phyloP scores from a whole-genome alignment of 169 alveolate species.

The Plasmodium vinckei region DNA sequence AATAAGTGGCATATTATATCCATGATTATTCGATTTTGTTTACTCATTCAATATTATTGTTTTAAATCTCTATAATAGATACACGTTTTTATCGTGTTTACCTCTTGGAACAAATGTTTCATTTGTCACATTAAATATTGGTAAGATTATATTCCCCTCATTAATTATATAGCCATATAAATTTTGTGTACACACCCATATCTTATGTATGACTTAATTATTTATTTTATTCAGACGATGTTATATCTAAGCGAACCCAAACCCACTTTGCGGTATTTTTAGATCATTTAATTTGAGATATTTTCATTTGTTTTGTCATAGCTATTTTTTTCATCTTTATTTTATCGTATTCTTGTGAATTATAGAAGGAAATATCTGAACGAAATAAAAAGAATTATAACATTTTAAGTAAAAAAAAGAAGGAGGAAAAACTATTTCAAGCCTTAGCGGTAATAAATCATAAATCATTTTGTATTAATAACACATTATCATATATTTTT shows the following conservation, averaged over 20 bases:
- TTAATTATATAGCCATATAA: too few relatives aligned
- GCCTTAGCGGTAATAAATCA: slow-evolving; percentile 51
- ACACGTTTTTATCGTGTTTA: slow-evolving; percentile 30
- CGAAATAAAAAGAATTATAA: slow-evolving; percentile 25
- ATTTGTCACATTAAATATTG: slow-evolving; percentile 46
- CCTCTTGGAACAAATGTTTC: slow-evolving; percentile 59
- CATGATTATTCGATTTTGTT: neutral
- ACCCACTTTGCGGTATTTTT: slow-evolving; percentile 39
- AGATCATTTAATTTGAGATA: neutral
- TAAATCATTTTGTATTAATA: neutral
- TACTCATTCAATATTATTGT: slow-evolving; percentile 1
- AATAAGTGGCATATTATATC: neutral
- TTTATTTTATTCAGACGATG: slow-evolving; percentile 27
- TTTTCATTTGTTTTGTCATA: slow-evolving; percentile 6
- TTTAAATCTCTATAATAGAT: slow-evolving; percentile 5
- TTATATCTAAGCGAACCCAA: slow-evolving; percentile 48
- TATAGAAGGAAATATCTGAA: slow-evolving; percentile 63
- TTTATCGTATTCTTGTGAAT: neutral
- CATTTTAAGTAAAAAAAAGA: slow-evolving; percentile 42
- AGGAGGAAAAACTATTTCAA: slow-evolving; percentile 59
- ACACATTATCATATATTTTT: neutral
- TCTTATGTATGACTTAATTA: neutral
- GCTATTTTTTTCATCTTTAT: neutral
- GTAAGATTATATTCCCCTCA: neutral
- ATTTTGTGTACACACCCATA: neutral